Base-by-base conservation (phyloP, 2,329 filamentous ascomycete species). In the Colletotrichum brevisporum region DNA sequence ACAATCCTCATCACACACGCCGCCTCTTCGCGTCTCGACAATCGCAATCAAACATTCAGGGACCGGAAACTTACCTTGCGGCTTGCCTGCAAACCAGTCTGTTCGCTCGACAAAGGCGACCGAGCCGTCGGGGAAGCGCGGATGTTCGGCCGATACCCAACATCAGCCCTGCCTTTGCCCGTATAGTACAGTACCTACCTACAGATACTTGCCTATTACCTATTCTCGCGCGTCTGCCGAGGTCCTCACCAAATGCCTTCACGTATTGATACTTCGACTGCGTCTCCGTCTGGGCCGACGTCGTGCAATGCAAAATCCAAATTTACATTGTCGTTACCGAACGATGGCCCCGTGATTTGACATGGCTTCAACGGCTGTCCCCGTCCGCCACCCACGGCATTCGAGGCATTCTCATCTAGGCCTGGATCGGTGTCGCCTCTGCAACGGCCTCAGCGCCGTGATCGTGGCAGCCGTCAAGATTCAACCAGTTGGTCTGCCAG, bases 41-140 rank as follows among this genome's bases (percentile, higher is more conserved):
- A 52, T 52, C 45, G 57, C 57, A 60, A 60, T 60, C 27, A 60
- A 60, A 60, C 57, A 36, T 36, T 24, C 47, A 52, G 36, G n/a
- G 57, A 43, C 53, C 53, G 36, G 21, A 31, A 39, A 21, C n/a
- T 31, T 39, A 41, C 6, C 52, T 18, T 56, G 15, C 41, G 21
- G 2, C 52, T 18, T 56, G 15, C 41, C 13, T 16, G 13, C 16
- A n/a, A 43, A 15, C 16, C 16, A 43, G 41, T 43, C 41, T 36
- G 31, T 36, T 36, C 31, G 31, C 31, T 36, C 8, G 10, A 36
- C 6, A 36, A 36, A 36, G 31, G 31, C 5, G 31, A 10, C 8
- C 31, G 9, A 36, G 10, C 8, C 31, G 31, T 36, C 31, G 31
- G 31, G 31, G 31, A 36, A 36, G 31, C 8, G 10, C 31, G 31